These are phyloP conservation scores for Nemania sp. DNA, from an alignment of 2,329 filamentous ascomycete species.

Conservation along the genomic window DNA sequence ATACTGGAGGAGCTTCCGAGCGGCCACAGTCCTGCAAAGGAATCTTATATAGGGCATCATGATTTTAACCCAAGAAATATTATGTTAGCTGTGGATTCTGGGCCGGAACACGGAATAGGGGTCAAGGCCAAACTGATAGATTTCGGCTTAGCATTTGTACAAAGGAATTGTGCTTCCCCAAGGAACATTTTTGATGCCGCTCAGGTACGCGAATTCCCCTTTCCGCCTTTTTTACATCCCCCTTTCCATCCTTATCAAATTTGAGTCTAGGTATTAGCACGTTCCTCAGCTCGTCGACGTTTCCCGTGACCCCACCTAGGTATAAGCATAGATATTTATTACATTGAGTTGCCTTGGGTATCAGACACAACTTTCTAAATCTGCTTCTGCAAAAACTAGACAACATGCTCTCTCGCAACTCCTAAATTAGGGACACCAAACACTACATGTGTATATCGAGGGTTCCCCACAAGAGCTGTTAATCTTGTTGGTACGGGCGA, in stretches of 20 bases:
- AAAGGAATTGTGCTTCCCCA: neutral
- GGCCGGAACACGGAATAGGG: neutral
- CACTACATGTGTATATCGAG: neutral
- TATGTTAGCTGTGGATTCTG: neutral
- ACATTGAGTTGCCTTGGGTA: neutral
- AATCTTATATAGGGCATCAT: neutral
- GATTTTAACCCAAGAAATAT: neutral
- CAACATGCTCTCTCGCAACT: neutral
- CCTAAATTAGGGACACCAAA: neutral
- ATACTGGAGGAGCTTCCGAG: neutral
- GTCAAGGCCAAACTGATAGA: neutral
- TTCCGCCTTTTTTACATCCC: neutral
- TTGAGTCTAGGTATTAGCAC: neutral
- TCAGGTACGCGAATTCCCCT: neutral
- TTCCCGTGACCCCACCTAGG: neutral
- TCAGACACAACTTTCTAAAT: neutral
- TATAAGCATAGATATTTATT: neutral
- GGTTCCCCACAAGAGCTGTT: neutral
- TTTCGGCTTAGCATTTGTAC: neutral
- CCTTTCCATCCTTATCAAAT: neutral
- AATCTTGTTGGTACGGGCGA: neutral
- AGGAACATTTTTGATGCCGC: neutral
- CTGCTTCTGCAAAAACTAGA: neutral
- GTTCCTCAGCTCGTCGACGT: neutral
- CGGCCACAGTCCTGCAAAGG: neutral